Evolutionary conservation across 164 flowering plant genomes (phyloP).

Genomic region (Liriodendron chinense): DNA sequence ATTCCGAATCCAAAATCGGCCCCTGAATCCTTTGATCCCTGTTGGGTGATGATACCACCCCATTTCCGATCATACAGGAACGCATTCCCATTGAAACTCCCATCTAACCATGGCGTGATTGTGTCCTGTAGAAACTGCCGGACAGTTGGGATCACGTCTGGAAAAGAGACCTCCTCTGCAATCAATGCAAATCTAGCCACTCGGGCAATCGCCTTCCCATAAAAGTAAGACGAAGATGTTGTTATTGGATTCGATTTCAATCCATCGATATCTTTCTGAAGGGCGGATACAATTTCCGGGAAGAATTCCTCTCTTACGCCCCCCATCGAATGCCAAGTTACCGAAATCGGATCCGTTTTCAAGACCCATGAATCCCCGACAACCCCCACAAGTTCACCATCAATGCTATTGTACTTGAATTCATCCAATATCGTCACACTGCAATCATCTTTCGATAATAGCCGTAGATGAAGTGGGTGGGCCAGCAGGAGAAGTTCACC

Average conservation of each 20-base stretch:
- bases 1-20: constrained; percentile 92
- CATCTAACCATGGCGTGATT: constrained; percentile 87
- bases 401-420: constrained; percentile 74
- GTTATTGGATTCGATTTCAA: constrained; percentile 38
- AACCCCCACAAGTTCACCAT: constrained; percentile 94
- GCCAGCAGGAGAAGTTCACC: constrained; percentile 84
- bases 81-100: constrained; percentile 68
- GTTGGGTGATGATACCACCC: constrained; percentile 85
- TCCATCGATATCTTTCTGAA: constrained; percentile 53
- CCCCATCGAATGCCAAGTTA: constrained; percentile 79
- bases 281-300: constrained; percentile 53
- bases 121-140: constrained; percentile 52
- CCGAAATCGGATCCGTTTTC: constrained; percentile 51
- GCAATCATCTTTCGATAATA: constrained; percentile 34
- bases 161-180: constrained; percentile 72
- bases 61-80: constrained; percentile 76
- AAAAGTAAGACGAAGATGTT: constrained; percentile 77
- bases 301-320: constrained; percentile 35
- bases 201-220: constrained; percentile 81
- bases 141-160: constrained; percentile 54
- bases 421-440: constrained; percentile 43
- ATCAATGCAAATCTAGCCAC: constrained; percentile 89
- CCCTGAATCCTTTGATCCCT: constrained; percentile 62
- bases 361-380: constrained; percentile 80
- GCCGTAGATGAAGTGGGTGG: constrained; percentile 69